phyloP scores from a whole-genome alignment of 2,329 filamentous ascomycete species.

The Aspergillus oerlinghausenensis region DNA sequence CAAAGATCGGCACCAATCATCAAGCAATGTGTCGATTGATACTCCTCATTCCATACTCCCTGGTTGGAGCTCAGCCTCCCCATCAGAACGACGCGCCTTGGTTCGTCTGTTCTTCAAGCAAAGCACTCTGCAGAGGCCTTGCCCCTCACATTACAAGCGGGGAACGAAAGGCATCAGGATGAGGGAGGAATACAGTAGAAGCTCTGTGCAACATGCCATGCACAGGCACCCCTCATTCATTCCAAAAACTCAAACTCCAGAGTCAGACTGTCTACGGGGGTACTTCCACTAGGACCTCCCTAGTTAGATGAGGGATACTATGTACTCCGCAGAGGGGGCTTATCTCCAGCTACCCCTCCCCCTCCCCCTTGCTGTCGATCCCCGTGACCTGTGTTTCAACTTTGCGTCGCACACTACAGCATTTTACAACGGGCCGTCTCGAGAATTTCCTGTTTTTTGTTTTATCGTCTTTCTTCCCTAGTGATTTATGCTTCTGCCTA shows the following conservation, averaged over 20 bases:
- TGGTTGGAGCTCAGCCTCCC: not conserved
- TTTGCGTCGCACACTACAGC: no score
- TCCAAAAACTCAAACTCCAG: no score
- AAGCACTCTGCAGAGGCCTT: not conserved
- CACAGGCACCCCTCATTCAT: not conserved
- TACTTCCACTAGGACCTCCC: no score
- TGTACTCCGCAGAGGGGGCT: not conserved
- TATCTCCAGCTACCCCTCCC: not conserved
- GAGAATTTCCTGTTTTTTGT: not conserved
- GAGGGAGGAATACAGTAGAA: no score
- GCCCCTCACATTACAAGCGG: not conserved
- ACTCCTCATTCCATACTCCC: not conserved
- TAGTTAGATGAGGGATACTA: no score
- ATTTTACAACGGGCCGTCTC: not conserved
- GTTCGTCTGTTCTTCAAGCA: not conserved
- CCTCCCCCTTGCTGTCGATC: not conserved
- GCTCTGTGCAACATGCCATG: not conserved
- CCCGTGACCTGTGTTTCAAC: not conserved
- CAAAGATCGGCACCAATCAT: constrained; percentile 4
- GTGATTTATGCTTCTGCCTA: no score
- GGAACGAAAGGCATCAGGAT: no score
- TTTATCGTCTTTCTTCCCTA: not conserved
- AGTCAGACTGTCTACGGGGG: no score
- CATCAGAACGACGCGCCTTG: not conserved
- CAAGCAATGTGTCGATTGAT: not conserved